phyloP scores from a whole-genome alignment of 192 early-diverging fungal species.

The Kappamyces sp. region DNA sequence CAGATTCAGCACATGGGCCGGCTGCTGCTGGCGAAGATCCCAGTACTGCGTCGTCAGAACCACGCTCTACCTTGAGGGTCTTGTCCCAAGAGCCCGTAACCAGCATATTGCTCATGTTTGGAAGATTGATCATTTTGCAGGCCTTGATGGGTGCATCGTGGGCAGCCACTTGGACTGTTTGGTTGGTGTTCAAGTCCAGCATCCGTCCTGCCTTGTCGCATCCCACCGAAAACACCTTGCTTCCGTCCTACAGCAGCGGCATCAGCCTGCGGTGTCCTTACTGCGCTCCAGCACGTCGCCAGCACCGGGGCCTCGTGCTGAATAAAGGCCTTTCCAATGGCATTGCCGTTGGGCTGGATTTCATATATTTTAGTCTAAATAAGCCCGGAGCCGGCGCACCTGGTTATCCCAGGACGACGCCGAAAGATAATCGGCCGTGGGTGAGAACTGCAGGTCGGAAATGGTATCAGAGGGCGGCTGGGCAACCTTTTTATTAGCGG shows the following conservation, averaged over 20 bases:
- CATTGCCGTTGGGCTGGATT: slow-evolving; percentile 66
- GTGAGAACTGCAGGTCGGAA: slow-evolving; percentile 73
- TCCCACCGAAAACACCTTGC: slow-evolving; percentile 81
- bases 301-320: slow-evolving; percentile 77
- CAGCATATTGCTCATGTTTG: slow-evolving; percentile 51
- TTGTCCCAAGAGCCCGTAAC: slow-evolving; percentile 97
- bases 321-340: slow-evolving; percentile 73
- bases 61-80: slow-evolving; percentile 54
- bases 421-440: slow-evolving; percentile 76
- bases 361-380: slow-evolving; percentile 90
- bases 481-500: background rate
- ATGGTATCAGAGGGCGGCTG: slow-evolving; percentile 70
- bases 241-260: slow-evolving; percentile 64
- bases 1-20: slow-evolving; percentile 64
- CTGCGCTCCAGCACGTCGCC: slow-evolving; percentile 78
- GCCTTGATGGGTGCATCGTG: slow-evolving; percentile 87
- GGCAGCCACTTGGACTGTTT: slow-evolving; percentile 73
- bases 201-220: slow-evolving; percentile 83
- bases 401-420: slow-evolving; percentile 88
- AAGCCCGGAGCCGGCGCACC: slow-evolving; percentile 25
- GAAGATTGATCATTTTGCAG: slow-evolving; percentile 67
- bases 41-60: slow-evolving; percentile 67
- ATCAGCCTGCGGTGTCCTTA: slow-evolving; percentile 22
- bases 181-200: slow-evolving; percentile 77
- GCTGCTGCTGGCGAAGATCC: slow-evolving; percentile 76